phyloP scores from a whole-genome alignment of 116 monocot species.

The Iris pallida region DNA sequence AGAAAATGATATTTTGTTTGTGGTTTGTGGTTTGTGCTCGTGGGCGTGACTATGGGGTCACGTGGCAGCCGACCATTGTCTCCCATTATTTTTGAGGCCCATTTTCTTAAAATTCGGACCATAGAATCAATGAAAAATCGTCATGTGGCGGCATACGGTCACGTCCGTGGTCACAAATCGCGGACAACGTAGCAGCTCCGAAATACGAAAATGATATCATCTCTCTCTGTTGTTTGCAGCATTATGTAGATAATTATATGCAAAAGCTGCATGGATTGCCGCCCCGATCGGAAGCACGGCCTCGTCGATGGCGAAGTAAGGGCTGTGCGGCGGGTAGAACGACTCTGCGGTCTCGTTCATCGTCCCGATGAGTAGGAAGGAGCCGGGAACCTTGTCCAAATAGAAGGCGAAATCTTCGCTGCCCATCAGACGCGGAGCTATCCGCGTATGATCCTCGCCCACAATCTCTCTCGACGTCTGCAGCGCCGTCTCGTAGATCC shows the following conservation, averaged over 20 bases:
- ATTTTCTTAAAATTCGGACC: no score
- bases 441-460: neutral
- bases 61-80: no score
- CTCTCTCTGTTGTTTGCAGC: no score
- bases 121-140: no score
- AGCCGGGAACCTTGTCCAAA: constrained; percentile 2
- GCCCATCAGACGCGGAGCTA: constrained; percentile 11
- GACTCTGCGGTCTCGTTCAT: neutral
- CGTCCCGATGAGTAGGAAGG: constrained; percentile 13
- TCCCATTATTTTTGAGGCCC: no score
- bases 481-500: constrained; percentile 8
- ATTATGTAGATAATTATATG: neutral
- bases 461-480: constrained; percentile 1
- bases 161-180: no score
- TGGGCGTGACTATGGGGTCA: no score
- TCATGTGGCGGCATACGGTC: no score
- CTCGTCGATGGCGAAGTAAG: constrained; percentile 17
- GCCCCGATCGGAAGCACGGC: constrained; percentile 16
- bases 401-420: constrained; percentile 28
- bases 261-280: constrained; percentile 18
- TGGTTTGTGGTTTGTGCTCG: no score
- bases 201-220: no score
- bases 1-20: no score
- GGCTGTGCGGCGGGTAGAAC: constrained; percentile 6
- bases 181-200: no score